Evolutionary conservation across 768 basidiomycete species (phyloP).

Genomic region (Strobilomyces echinocephalus): DNA sequence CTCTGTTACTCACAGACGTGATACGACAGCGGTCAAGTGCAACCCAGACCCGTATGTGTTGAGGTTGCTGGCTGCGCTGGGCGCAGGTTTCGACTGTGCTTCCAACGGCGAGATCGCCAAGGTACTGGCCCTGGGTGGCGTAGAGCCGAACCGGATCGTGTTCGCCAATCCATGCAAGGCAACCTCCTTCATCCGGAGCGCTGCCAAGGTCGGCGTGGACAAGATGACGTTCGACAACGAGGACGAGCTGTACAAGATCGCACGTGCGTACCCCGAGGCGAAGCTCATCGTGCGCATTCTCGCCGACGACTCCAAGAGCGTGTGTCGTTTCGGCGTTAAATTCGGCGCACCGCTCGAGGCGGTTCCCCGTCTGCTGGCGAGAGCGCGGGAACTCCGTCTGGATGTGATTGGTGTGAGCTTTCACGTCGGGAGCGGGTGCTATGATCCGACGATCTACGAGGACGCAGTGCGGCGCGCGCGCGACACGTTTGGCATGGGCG

Average conservation of each 20-base stretch:
- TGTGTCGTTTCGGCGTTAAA: conserved; percentile 92
- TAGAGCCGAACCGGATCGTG: conserved; percentile 80
- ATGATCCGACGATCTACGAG: conserved; percentile 83
- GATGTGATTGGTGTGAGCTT: conserved; percentile 94
- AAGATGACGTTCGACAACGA: conserved; percentile 98
- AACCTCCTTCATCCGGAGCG: conserved; percentile 83
- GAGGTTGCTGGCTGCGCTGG: conserved; percentile 83
- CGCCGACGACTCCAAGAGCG: conserved; percentile 94
- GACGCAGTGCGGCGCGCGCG: conserved; percentile 86
- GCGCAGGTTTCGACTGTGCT: conserved; percentile 95
- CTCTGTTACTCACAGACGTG: conserved; percentile 25
- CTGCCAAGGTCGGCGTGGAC: conserved; percentile 74
- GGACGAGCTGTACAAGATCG: conserved; percentile 93
- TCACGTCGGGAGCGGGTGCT: conserved; percentile 97
- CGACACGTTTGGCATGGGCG: conserved; percentile 82
- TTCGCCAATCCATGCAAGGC: conserved; percentile 99
- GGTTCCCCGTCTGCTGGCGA: conserved; percentile 74
- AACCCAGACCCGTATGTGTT: conserved; percentile 96
- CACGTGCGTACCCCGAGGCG: conserved; percentile 72
- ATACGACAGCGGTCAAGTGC: conserved; percentile 81
- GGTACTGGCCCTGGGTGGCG: conserved; percentile 68
- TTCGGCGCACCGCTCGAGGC: conserved; percentile 87
- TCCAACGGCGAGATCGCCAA: conserved; percentile 88
- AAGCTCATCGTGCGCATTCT: conserved; percentile 91
- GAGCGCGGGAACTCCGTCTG: conserved; percentile 72